phyloP scores from a whole-genome alignment of 176 grass and related monocot genomes.

The Pontederia crassipes region DNA sequence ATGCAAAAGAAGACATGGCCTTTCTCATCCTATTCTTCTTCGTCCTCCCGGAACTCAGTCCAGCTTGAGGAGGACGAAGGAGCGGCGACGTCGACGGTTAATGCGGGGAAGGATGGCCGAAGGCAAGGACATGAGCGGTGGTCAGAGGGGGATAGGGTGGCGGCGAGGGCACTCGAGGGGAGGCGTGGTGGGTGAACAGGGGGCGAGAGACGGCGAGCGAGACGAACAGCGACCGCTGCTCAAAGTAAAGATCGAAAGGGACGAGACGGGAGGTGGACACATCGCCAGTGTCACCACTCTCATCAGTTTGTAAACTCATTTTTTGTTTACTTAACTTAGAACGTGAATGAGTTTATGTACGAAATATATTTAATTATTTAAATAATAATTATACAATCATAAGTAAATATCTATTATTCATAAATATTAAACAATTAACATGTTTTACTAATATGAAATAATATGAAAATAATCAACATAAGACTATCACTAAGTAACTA shows the following conservation, averaged over 20 bases:
- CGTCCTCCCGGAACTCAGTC: not conserved
- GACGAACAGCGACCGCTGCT: constrained; percentile 37
- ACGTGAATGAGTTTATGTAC: too few relatives aligned
- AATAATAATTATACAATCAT: too few relatives aligned
- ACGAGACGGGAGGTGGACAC: constrained; percentile 1
- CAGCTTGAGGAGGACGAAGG: constrained; percentile 7
- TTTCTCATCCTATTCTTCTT: constrained; percentile 27
- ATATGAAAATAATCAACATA: too few relatives aligned
- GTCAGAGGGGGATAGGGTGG: constrained; percentile 32
- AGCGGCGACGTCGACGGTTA: constrained; percentile 2
- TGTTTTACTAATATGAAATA: too few relatives aligned
- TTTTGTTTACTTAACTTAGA: too few relatives aligned
- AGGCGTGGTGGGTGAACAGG: constrained; percentile 53
- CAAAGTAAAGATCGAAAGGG: constrained; percentile 23
- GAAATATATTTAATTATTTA: too few relatives aligned
- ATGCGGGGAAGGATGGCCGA: constrained; percentile 14
- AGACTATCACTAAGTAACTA: too few relatives aligned
- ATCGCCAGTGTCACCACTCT: constrained; percentile 1
- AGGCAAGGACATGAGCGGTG: constrained; percentile 49
- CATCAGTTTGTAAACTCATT: too few relatives aligned
- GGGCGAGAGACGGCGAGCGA: constrained; percentile 38
- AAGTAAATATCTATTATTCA: too few relatives aligned
- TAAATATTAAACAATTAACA: too few relatives aligned
- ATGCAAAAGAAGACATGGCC: constrained; percentile 79
- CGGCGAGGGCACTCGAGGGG: constrained; percentile 77